Evolutionary conservation across 169 alveolate genomes (phyloP).

Genomic region (Cryptosporidium baileyi): DNA sequence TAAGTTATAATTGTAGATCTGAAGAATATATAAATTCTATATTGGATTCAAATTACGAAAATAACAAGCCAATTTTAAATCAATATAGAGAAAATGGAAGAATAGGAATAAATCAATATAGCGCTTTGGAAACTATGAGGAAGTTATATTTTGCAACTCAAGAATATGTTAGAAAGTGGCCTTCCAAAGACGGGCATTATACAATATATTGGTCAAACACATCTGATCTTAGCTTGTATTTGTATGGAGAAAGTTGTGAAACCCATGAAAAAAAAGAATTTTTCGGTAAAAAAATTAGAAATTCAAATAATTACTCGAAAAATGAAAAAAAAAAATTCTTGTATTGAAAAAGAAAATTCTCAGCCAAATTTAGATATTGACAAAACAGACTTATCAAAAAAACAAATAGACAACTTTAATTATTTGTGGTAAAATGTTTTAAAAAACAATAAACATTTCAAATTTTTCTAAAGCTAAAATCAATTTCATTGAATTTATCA

Average conservation of each 20-base stretch:
- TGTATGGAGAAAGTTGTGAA: conserved; percentile 23
- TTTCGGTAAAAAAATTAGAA: not conserved
- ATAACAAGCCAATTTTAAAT: not conserved
- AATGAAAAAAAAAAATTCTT: not conserved
- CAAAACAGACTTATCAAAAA: not conserved
- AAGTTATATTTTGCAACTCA: conserved; percentile 45
- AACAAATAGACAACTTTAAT: conserved; percentile 18
- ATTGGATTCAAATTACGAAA: not conserved
- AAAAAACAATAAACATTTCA: no score
- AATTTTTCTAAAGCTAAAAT: no score
- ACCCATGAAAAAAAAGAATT: not conserved
- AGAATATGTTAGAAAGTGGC: conserved; percentile 46
- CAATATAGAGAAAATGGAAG: not conserved
- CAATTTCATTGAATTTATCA: no score
- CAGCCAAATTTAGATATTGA: not conserved
- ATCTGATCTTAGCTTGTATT: conserved; percentile 20
- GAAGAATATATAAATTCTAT: not conserved
- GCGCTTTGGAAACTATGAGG: conserved; percentile 48
- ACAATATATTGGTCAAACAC: conserved; percentile 60
- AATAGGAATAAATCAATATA: not conserved
- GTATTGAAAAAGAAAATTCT: not conserved
- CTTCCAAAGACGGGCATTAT: conserved; percentile 48
- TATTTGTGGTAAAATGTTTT: conserved; percentile 13
- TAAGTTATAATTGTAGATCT: not conserved
- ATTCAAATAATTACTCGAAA: not conserved